Evolutionary conservation across 2,329 filamentous ascomycete genomes (phyloP).

Genomic region (Bipolaris victoriae): DNA sequence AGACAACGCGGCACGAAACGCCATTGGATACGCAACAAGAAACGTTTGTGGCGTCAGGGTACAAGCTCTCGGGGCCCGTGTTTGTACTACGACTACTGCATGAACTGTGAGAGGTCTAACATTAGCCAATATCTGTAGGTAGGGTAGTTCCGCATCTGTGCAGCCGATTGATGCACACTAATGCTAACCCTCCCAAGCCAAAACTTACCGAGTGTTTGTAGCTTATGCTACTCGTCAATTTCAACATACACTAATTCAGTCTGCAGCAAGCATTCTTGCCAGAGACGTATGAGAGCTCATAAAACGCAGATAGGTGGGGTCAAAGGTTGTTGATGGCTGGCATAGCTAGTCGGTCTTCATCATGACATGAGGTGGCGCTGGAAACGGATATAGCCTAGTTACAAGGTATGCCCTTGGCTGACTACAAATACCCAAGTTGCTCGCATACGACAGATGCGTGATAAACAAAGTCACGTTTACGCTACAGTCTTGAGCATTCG

Average conservation of each 20-base stretch:
- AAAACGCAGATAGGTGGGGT: not conserved
- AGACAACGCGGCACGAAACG: not conserved
- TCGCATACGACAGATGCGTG: not conserved
- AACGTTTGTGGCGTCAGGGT: not conserved
- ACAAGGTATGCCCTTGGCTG: not conserved
- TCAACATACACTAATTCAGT: not conserved
- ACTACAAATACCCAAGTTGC: not conserved
- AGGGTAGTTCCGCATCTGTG: not conserved
- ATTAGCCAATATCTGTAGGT: not conserved
- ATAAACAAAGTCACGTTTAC: not conserved
- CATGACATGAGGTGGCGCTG: not conserved
- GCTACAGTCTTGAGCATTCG: not conserved
- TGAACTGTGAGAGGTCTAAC: conserved; percentile 1
- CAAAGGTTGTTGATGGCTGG: not conserved
- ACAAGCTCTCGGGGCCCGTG: not conserved
- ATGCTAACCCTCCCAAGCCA: not conserved
- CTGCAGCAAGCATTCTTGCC: not conserved
- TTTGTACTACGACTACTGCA: conserved; percentile 1
- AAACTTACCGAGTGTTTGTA: not conserved
- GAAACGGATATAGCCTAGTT: not conserved
- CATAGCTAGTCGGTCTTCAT: not conserved
- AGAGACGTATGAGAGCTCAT: not conserved
- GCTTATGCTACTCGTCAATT: not conserved
- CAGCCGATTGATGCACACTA: not conserved
- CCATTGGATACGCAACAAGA: not conserved